A percentile compares a stretch with the other conserved stretches of the same genome.
Evolutionary conservation across 129 eudicot species (phyloP).

Genomic region (Silybum marianum): DNA sequence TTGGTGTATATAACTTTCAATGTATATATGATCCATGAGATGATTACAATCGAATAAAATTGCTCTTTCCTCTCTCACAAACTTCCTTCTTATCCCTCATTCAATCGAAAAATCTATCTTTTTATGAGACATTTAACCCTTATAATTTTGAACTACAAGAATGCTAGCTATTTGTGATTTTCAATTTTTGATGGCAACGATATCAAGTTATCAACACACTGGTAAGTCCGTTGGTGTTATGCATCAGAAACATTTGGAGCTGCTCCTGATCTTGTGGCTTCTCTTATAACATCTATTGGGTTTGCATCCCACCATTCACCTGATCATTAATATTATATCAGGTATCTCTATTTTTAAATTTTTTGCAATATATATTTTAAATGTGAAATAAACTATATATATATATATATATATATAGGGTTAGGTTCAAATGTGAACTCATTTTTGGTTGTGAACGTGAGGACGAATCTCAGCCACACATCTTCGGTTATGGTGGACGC

Average conservation of each 20-base stretch:
- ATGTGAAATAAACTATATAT: slow-evolving; percentile 22
- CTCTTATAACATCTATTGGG: slow-evolving; percentile 73
- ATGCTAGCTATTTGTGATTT: slow-evolving; percentile 21
- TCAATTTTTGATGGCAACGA: neutral
- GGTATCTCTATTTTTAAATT: neutral
- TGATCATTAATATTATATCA: slow-evolving; percentile 29
- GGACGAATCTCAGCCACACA: too few species aligned
- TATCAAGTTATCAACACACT: slow-evolving; percentile 54
- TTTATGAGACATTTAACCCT: slow-evolving; percentile 3
- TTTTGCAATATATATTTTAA: neutral
- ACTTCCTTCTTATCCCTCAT: neutral
- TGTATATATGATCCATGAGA: neutral
- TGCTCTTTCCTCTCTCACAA: neutral
- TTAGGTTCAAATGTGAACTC: too few species aligned
- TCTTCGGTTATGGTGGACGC: too few species aligned
- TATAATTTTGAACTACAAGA: slow-evolving; percentile 28
- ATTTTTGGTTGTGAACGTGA: too few species aligned
- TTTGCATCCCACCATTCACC: slow-evolving; percentile 99
- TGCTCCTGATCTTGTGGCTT: slow-evolving; percentile 89
- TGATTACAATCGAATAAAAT: neutral
- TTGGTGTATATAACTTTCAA: neutral
- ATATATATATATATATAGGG: too few species aligned
- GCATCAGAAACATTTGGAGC: slow-evolving; percentile 95
- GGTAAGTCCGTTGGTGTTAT: slow-evolving; percentile 84
- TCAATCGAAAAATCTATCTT: neutral